Percentiles rank a stretch among this genome's conserved stretches.
phyloP scores from a whole-genome alignment of 306 rosid genomes.

The Cicer pinnatifidum region DNA sequence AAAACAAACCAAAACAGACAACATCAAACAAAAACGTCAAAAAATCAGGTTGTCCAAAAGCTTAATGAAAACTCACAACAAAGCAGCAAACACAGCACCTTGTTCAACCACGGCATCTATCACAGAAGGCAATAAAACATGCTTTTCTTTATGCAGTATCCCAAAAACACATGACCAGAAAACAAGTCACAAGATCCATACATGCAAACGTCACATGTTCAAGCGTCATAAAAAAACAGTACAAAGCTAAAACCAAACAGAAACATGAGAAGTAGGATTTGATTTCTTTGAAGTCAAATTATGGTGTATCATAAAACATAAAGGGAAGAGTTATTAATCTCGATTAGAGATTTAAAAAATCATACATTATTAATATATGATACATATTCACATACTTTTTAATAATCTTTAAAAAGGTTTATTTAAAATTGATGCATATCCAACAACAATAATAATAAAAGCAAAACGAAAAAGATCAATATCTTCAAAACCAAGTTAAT shows the following conservation, averaged over 20 bases:
- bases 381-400: neutral
- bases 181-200: conserved; percentile 21
- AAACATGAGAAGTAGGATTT: neutral
- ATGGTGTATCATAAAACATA: neutral
- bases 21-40: neutral
- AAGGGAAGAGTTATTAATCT: neutral
- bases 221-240: neutral
- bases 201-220: neutral
- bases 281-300: neutral
- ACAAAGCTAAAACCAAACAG: conserved; percentile 5
- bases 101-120: conserved; percentile 82
- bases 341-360: neutral
- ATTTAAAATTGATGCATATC: neutral
- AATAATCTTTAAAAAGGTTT: neutral
- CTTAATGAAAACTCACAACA: conserved; percentile 1
- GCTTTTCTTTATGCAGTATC: conserved; percentile 81
- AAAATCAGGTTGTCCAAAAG: neutral
- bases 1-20: neutral
- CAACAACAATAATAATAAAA: neutral
- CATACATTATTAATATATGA: neutral
- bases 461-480: neutral
- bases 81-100: conserved; percentile 53
- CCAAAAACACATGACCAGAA: conserved; percentile 53
- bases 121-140: conserved; percentile 77
- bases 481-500: neutral